Conservation (phyloP, 2,329 filamentous ascomycete genomes). For the Orbilia oligospora region DNA sequence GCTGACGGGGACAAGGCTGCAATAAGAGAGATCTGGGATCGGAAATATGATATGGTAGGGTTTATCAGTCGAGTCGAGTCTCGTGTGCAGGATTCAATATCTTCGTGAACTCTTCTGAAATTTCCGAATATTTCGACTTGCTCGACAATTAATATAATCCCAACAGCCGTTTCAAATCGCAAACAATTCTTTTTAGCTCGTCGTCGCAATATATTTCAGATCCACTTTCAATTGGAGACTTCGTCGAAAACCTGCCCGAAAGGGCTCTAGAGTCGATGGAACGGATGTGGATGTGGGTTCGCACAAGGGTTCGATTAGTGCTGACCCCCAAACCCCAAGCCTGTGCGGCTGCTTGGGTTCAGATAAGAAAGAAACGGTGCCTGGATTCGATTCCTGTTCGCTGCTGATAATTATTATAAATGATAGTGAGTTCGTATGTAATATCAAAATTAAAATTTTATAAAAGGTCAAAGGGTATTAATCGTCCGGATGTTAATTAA, state of each 20-base stretch:
- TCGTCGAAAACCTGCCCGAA: slow-evolving; percentile 42
- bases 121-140: neutral
- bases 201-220: slow-evolving; percentile 10
- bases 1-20: slow-evolving; percentile 26
- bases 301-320: slow-evolving; percentile 26
- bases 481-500: neutral
- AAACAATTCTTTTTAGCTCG: neutral
- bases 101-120: neutral
- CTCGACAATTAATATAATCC: neutral
- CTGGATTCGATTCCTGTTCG: slow-evolving; percentile 17
- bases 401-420: slow-evolving; percentile 5
- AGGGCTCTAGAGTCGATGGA: slow-evolving; percentile 16
- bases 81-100: slow-evolving; percentile 7
- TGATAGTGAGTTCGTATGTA: slow-evolving; percentile 32
- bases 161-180: slow-evolving; percentile 16
- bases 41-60: slow-evolving; percentile 1
- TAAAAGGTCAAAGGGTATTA: slow-evolving; percentile 2
- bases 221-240: slow-evolving; percentile 29
- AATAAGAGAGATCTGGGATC: slow-evolving; percentile 19
- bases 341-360: slow-evolving; percentile 6
- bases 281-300: slow-evolving; percentile 31
- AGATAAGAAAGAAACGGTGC: slow-evolving; percentile 25
- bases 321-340: slow-evolving; percentile 49
- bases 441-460: slow-evolving; percentile 32
- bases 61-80: slow-evolving; percentile 2